Percentiles rank a stretch among this genome's conserved stretches.
Conservation (phyloP, 2,329 filamentous ascomycete genomes). For the Pseudogymnoascus sp. region DNA sequence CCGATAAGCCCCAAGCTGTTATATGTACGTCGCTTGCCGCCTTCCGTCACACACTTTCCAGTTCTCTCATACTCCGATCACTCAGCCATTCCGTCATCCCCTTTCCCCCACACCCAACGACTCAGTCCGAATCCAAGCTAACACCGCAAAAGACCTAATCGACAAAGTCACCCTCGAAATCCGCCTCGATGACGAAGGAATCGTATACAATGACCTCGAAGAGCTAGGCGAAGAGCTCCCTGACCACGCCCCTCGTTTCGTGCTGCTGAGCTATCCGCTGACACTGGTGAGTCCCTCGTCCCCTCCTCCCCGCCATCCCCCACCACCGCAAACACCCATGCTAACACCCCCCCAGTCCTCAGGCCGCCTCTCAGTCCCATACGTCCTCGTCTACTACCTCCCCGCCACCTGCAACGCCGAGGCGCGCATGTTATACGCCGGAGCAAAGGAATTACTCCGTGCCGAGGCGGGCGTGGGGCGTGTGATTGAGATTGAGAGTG, state of each 20-base stretch:
- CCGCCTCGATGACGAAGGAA: conserved; percentile 66
- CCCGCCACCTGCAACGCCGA: conserved; percentile 85
- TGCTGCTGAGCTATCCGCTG: conserved; percentile 84
- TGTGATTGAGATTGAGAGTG: conserved; percentile 74
- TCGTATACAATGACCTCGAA: conserved; percentile 70
- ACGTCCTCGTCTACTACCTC: conserved; percentile 91
- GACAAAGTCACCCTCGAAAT: conserved; percentile 88
- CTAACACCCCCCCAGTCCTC: conserved; percentile 48
- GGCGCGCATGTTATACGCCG: conserved; percentile 86
- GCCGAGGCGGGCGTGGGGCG: conserved; percentile 84
- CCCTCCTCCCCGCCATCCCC: neutral
- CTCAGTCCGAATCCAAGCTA: conserved; percentile 10
- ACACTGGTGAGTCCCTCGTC: conserved; percentile 55
- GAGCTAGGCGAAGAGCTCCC: conserved; percentile 83
- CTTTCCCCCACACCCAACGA: neutral
- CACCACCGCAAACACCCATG: neutral
- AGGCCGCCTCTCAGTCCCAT: conserved; percentile 80
- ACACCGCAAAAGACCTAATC: conserved; percentile 61
- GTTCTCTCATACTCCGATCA: neutral
- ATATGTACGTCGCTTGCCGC: conserved; percentile 63
- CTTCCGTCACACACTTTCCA: neutral
- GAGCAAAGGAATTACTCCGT: conserved; percentile 91
- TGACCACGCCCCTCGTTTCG: conserved; percentile 81
- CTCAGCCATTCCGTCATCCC: neutral
- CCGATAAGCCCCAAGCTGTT: conserved; percentile 78